Conservation (phyloP, 192 early-diverging fungal species). For the Coemansia sp. region DNA sequence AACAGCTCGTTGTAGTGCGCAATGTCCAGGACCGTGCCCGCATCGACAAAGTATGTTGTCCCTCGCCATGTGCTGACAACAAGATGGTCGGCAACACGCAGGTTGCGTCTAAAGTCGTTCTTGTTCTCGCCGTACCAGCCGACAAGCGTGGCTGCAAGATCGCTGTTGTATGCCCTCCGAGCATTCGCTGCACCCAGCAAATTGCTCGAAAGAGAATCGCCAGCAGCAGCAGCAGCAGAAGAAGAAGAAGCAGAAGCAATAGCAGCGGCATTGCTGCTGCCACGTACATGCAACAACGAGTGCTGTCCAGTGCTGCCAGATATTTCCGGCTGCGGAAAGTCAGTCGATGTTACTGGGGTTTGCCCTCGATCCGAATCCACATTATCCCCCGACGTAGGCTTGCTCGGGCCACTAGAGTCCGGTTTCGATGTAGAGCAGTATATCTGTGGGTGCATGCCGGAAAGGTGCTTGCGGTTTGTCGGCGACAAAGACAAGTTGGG, state of each 20-base stretch:
- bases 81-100: slow-evolving; percentile 46
- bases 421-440: neutral
- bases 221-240: no score
- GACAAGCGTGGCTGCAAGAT: slow-evolving; percentile 36
- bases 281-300: neutral
- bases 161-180: slow-evolving; percentile 9
- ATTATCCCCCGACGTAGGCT: neutral
- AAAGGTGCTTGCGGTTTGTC: neutral
- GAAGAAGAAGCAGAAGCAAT: no score
- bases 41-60: slow-evolving; percentile 52
- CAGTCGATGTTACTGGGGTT: neutral
- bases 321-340: neutral
- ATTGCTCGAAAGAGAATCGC: neutral
- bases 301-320: neutral
- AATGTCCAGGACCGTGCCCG: slow-evolving; percentile 44
- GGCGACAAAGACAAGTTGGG: slow-evolving; percentile 31
- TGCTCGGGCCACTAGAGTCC: neutral
- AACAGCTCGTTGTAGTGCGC: slow-evolving; percentile 50
- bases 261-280: neutral
- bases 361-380: neutral
- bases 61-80: slow-evolving; percentile 55
- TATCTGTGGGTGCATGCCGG: neutral
- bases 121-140: slow-evolving; percentile 53
- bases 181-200: neutral
- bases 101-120: slow-evolving; percentile 32